A percentile compares a stretch with the other conserved stretches of the same genome.
phyloP scores from a whole-genome alignment of 345 rosid genomes.

The Citrus unshiu region DNA sequence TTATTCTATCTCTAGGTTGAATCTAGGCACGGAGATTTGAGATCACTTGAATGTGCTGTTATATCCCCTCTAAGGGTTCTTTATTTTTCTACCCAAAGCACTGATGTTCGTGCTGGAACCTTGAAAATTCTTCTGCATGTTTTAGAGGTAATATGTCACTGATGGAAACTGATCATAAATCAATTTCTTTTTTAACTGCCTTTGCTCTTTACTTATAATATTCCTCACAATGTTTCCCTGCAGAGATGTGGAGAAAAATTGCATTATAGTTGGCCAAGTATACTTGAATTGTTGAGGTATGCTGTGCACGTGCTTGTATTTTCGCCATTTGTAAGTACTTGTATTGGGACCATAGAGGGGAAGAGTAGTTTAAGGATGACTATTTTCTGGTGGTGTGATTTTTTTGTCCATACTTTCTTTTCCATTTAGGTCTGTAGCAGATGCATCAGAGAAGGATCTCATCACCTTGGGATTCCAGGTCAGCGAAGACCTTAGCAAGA shows the following conservation, averaged over 20 bases:
- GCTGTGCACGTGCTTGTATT: constrained; percentile 12
- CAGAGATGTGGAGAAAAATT: constrained; percentile 95
- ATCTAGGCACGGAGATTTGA: constrained; percentile 41
- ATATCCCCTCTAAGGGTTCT: constrained; percentile 80
- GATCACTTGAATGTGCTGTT: constrained; percentile 78
- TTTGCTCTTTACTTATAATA: constrained; percentile 6
- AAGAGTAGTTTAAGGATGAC: not conserved
- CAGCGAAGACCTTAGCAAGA: constrained; percentile 21
- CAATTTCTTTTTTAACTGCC: constrained; percentile 4
- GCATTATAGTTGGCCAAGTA: constrained; percentile 79
- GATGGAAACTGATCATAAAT: constrained; percentile 1
- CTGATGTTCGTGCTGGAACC: constrained; percentile 78
- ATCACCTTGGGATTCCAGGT: constrained; percentile 96
- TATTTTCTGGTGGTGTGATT: not conserved
- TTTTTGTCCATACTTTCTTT: constrained; percentile 7
- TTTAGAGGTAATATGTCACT: constrained; percentile 62
- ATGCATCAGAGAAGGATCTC: constrained; percentile 90
- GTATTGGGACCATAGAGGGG: not conserved
- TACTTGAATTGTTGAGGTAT: constrained; percentile 93
- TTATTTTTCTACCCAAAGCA: constrained; percentile 73
- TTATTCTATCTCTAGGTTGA: constrained; percentile 40
- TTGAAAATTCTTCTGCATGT: constrained; percentile 96
- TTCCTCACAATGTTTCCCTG: constrained; percentile 12
- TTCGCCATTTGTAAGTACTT: not conserved
- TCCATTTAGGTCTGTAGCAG: constrained; percentile 80